Evolutionary conservation across 176 grass and related monocot species (phyloP).

Genomic region (Saccharum spontaneum): DNA sequence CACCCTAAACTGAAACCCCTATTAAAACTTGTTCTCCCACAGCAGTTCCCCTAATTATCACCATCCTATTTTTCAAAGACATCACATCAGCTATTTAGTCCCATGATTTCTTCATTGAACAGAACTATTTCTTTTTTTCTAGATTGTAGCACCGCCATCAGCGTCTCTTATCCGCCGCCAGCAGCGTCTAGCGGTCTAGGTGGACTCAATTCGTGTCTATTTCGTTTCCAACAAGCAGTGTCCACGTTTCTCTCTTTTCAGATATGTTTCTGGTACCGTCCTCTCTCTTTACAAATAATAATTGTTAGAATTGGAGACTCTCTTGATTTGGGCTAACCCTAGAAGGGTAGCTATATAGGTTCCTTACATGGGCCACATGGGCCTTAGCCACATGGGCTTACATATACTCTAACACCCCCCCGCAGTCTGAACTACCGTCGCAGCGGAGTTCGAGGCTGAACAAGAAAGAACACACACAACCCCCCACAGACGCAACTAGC

Average conservation of each 20-base stretch:
- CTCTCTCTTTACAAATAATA: not conserved
- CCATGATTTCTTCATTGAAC: not conserved
- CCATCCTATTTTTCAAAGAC: not conserved
- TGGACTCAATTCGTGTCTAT: not conserved
- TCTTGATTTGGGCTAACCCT: no score
- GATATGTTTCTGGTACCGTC: not conserved
- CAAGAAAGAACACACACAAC: no score
- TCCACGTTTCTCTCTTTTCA: not conserved
- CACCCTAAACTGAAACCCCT: not conserved
- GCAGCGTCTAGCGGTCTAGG: no score
- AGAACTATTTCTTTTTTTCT: not conserved
- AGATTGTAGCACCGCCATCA: not conserved
- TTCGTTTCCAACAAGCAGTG: not conserved
- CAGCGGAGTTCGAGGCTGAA: no score
- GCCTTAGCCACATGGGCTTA: no score
- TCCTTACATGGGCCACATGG: no score
- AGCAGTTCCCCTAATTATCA: not conserved
- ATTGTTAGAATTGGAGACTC: no score
- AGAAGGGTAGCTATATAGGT: no score
- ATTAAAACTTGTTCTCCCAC: not conserved
- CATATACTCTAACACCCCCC: no score
- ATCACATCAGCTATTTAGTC: not conserved
- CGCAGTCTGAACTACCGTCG: no score
- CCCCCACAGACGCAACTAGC: no score
- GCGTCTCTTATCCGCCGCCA: not conserved